Evolutionary conservation across 768 basidiomycete genomes (phyloP).

Genomic region (Hysterangium stoloniferum): DNA sequence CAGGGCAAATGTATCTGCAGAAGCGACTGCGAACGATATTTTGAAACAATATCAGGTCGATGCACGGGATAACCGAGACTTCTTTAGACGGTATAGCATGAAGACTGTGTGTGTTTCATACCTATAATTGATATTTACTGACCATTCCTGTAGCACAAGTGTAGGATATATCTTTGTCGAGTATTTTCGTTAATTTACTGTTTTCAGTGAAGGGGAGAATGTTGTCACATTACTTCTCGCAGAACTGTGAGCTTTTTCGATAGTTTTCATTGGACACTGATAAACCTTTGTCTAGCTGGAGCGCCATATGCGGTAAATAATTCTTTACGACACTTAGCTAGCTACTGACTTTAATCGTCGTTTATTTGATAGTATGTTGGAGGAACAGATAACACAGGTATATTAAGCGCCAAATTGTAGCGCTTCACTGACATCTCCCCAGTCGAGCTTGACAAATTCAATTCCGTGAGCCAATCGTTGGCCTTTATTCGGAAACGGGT

Average conservation of each 20-base stretch:
- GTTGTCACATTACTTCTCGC: conserved; percentile 78
- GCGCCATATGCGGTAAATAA: conserved; percentile 64
- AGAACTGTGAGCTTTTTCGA: conserved; percentile 51
- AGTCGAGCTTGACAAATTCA: conserved; percentile 10
- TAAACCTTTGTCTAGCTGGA: conserved; percentile 42
- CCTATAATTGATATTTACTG: conserved; percentile 4
- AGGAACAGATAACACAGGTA: conserved; percentile 55
- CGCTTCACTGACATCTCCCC: neutral
- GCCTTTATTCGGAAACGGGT: conserved; percentile 52
- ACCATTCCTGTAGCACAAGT: conserved; percentile 51
- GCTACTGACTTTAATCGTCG: neutral
- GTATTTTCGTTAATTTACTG: neutral
- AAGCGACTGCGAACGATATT: conserved; percentile 42
- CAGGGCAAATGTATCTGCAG: conserved; percentile 22
- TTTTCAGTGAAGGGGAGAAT: conserved; percentile 55
- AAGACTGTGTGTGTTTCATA: conserved; percentile 40
- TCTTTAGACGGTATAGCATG: conserved; percentile 72
- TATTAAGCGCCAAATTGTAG: neutral
- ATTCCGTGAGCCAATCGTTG: conserved; percentile 51
- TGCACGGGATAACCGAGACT: conserved; percentile 38
- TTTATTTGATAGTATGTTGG: conserved; percentile 56
- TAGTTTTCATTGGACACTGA: neutral
- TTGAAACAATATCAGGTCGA: conserved; percentile 63
- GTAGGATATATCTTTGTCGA: conserved; percentile 27
- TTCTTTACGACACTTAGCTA: neutral